A percentile compares a stretch with the other conserved stretches of the same genome.
Conservation (phyloP, 2,329 filamentous ascomycete genomes). For the Truncatella angustata region DNA sequence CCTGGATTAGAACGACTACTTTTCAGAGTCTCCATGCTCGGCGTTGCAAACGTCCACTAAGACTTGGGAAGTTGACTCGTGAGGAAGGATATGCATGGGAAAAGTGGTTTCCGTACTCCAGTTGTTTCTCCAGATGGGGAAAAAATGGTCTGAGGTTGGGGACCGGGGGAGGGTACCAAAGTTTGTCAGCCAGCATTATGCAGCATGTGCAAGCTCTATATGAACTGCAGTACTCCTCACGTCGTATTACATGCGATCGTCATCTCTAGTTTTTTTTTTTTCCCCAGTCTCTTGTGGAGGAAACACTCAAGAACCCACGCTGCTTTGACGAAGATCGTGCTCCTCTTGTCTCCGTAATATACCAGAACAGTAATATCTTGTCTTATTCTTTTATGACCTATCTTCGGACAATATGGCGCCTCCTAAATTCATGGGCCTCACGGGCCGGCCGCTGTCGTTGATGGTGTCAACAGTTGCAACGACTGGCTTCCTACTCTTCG, state of each 20-base stretch:
- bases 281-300: no score
- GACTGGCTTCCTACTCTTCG: constrained; percentile 60
- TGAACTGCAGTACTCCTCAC: constrained; percentile 1
- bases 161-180: not conserved
- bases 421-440: constrained; percentile 56
- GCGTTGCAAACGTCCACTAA: not conserved
- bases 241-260: not conserved
- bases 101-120: not conserved
- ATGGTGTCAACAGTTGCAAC: constrained; percentile 62
- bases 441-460: constrained; percentile 54
- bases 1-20: not conserved
- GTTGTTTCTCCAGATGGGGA: no score
- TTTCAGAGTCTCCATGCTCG: constrained; percentile 3
- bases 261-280: not conserved
- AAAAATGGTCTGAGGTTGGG: not conserved
- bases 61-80: constrained; percentile 3
- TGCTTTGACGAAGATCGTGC: not conserved
- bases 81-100: constrained; percentile 1
- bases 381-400: not conserved
- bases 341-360: not conserved
- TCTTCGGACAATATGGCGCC: constrained; percentile 41
- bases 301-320: no score
- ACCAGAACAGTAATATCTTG: not conserved
- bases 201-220: not conserved
- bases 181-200: no score